phyloP scores from a whole-genome alignment of 345 rosid species.

The Citrus maxima region DNA sequence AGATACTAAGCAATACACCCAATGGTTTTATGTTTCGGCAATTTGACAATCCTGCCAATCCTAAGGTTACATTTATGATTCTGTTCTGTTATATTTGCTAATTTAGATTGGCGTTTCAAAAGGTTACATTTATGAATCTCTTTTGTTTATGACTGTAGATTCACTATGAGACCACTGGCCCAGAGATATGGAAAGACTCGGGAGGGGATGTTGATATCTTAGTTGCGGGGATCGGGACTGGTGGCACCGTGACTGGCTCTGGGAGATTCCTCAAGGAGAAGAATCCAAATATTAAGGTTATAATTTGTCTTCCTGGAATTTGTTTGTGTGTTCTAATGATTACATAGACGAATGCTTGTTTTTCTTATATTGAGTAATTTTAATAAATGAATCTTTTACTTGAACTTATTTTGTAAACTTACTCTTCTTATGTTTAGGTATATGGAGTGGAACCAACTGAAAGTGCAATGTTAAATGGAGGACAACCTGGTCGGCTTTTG shows the following conservation, averaged over 20 bases:
- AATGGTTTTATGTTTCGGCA: conserved; percentile 45
- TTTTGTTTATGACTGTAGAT: conserved; percentile 32
- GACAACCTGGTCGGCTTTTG: conserved; percentile 27
- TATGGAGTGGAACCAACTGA: conserved; percentile 45
- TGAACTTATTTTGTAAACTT: too few species aligned
- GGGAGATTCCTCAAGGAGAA: conserved; percentile 49
- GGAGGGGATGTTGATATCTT: conserved; percentile 51
- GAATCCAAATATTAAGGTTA: conserved; percentile 36
- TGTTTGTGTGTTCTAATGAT: not conserved
- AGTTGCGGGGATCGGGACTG: conserved; percentile 58
- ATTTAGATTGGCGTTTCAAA: not conserved
- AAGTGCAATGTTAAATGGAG: conserved; percentile 45
- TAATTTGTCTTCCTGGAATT: not conserved
- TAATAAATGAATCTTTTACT: too few species aligned
- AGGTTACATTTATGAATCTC: not conserved
- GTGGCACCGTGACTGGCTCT: conserved; percentile 54
- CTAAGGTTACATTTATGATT: conserved; percentile 30
- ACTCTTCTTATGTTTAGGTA: conserved; percentile 19
- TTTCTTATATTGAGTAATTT: too few species aligned
- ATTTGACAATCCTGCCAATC: conserved; percentile 63
- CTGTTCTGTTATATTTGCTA: too few species aligned
- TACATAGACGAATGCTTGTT: not conserved
- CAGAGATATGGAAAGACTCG: conserved; percentile 70
- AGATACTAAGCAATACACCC: conserved; percentile 52
- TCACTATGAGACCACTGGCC: conserved; percentile 71